Evolutionary conservation across 73 alveolate genomes (phyloP), one percentile per base, ranked within the genome.

Genomic region (Paramecium octaurelia): DNA sequence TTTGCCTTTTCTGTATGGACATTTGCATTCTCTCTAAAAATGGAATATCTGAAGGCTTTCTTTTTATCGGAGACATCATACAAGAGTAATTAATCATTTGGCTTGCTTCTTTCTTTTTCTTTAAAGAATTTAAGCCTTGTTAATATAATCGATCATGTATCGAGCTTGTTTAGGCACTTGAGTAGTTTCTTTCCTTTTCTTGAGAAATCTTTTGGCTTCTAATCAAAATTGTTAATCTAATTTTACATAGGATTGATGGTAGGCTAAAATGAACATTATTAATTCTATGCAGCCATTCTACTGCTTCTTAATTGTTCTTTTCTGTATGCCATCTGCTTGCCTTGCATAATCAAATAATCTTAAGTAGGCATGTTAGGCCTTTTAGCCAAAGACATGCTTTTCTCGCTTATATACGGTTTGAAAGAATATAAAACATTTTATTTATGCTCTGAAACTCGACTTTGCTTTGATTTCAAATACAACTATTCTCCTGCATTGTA

Each of bases 1-100:
- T 75, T 20, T 75, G 38, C 12, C 88, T 75, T 75, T 35, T 42
- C 20, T 38, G 8, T 6, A 75, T 75, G 5, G 34, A 38, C n/a
- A 16, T 18, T 75, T 71, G 86, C 88, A 75, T 75, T 75, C 88
- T 75, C n/a, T 36, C 88, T 38, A 75, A 20, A 34, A 75, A 75
- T 12, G 68, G 88, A 4, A 75, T 75, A 35, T 75, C 68, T 16
- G 58, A 64, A 12, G 77, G 77, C 31, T 64, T 64, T 34, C 48
- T 31, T 27, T 27, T 64, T 12, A 34, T 27, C 0, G 29, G 60
- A 42, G 60, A 75, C 16, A 10, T 42, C 36, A 75, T 35, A 2
- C 10, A 75, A 38, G 58, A 18, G n/a, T 75, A 42, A 75, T 75
- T 35, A 75, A n/a, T 14, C 12, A 38, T 21, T 75, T 38, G 16